A percentile compares a stretch with the other conserved stretches of the same genome.
Conservation (phyloP, 1,139 yeast species). For the Magnusiomyces sp. region DNA sequence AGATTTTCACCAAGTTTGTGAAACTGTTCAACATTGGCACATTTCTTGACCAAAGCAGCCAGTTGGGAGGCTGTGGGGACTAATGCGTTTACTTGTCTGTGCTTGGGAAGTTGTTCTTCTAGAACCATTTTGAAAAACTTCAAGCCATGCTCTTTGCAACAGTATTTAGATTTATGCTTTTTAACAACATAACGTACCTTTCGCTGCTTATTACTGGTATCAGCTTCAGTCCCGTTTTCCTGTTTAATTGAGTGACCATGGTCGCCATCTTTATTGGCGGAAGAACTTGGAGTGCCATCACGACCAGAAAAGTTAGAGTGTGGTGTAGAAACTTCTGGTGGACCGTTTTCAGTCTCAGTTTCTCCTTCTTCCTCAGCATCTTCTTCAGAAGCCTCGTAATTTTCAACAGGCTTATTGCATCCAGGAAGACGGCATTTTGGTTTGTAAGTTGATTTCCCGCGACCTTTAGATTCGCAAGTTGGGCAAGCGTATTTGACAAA, state of each 20-base stretch:
- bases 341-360: constrained; percentile 11
- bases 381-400: constrained; percentile 2
- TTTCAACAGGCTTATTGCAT: constrained; percentile 52
- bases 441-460: constrained; percentile 47
- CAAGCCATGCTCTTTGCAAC: constrained; percentile 65
- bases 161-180: constrained; percentile 63
- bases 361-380: constrained; percentile 19
- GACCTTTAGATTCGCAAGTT: constrained; percentile 52
- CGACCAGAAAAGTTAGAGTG: neutral
- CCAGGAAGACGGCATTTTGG: constrained; percentile 57
- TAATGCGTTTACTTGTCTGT: constrained; percentile 11
- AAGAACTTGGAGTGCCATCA: neutral
- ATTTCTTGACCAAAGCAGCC: constrained; percentile 33
- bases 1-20: constrained; percentile 27
- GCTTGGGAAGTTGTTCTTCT: constrained; percentile 7
- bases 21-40: constrained; percentile 29
- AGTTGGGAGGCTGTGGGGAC: constrained; percentile 18
- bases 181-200: too few relatives aligned
- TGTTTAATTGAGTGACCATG: too few relatives aligned
- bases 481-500: constrained; percentile 68
- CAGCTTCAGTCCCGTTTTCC: too few relatives aligned
- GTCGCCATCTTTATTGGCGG: too few relatives aligned
- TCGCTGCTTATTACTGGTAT: too few relatives aligned
- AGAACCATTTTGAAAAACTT: constrained; percentile 38
- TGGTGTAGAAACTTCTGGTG: neutral